phyloP scores from a whole-genome alignment of 73 alveolate species.

The Paraurostyla sp. region DNA sequence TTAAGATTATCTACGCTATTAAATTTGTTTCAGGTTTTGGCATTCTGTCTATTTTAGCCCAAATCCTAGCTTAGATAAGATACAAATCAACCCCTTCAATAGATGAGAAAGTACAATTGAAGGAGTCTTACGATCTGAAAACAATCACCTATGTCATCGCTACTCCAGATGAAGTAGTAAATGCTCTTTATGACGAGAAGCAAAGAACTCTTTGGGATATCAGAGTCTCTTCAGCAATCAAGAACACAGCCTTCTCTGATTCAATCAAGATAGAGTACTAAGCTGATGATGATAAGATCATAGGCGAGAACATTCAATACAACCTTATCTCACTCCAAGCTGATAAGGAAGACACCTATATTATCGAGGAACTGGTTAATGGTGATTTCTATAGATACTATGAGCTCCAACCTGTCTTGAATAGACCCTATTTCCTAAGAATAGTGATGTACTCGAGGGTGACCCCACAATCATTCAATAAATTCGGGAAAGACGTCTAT shows the following conservation, averaged over 20 bases:
- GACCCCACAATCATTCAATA: not conserved
- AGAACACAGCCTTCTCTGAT: not conserved
- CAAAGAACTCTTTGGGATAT: conserved; percentile 32
- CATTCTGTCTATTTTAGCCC: not conserved
- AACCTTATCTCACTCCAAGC: not conserved
- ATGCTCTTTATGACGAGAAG: not conserved
- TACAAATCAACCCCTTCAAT: not conserved
- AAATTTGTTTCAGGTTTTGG: conserved; percentile 7
- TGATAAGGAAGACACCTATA: not conserved
- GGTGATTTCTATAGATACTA: conserved; percentile 26
- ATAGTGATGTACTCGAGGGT: conserved; percentile 1
- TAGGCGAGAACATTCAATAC: not conserved
- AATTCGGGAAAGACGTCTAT: conserved; percentile 17
- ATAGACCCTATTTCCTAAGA: conserved; percentile 25
- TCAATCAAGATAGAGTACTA: not conserved
- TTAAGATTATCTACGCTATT: not conserved
- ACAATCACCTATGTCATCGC: conserved; percentile 7
- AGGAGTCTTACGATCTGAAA: conserved; percentile 2
- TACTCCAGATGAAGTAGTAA: conserved; percentile 39
- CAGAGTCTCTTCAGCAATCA: not conserved
- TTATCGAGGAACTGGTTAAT: conserved; percentile 40
- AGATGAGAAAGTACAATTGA: not conserved
- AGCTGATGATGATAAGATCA: not conserved
- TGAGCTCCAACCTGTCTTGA: not conserved
- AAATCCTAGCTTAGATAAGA: not conserved